Base-by-base conservation (phyloP, 441 rosid species). In the Isatis lusitanica region DNA sequence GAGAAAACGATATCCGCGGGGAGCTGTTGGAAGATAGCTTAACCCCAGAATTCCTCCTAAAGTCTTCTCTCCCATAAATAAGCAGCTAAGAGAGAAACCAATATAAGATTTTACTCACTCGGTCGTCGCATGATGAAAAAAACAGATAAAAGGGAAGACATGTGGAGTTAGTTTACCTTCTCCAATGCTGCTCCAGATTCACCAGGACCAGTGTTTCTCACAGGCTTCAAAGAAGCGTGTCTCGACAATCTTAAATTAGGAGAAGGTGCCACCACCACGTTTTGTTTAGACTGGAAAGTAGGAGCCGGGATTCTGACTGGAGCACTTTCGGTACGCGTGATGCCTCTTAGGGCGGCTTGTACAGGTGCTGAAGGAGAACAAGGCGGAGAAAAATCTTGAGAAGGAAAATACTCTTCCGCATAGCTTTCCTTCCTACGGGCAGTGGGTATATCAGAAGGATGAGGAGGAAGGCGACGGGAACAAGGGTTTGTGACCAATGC, bases 331-430 rank as follows among this genome's bases (percentile, higher is more conserved):
- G 92, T 79, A 38, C 91, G 87, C n/a, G 77, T 63, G 75, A 80
- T 87, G 69, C 36, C 82, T 74, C 81, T 71, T 0, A 77, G 67
- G 82, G 74, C 66, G 35, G 85, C 76, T 52, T 70, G 76, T 43
- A 85, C 82, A 3, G 95, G 96, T 33, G 89, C 87, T 30, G 94
- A 90, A 46, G 93, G 88, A 40, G 97, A 89, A n/a, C 85, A 84
- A 9, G 90, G 85, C 11, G 93, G 94, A 31, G 99, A 82, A 63
- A 85, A 86, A 78, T 71, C 82, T 36, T 88, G 97, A 68, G 86
- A 85, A 30, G 88, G 91, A 74, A 12, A 78, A 66, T 80, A 88
- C 61, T 87, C 97, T 70, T 86, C 96, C 65, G 73, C 79, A 73
- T 81, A 83, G 0, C 46, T 65, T 62, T 77, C 82, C 63, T 85